Base-by-base conservation (phyloP, 1,139 yeast genomes). In the Fermentozyma sake region DNA sequence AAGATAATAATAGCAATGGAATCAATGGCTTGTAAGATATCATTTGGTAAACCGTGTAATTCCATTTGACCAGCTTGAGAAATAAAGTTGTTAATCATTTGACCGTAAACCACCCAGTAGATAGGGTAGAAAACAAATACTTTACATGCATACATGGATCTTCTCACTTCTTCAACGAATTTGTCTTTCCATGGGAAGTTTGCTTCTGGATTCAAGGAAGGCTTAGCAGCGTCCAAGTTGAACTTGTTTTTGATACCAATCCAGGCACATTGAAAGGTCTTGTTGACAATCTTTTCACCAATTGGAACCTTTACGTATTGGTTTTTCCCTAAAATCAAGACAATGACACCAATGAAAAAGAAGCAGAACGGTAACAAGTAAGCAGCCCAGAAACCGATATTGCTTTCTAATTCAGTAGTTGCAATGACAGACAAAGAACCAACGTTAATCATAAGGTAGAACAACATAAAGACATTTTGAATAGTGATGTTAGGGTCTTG, bases 51-150 rank as follows among this genome's bases (percentile, higher is more conserved):
- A 7, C 76, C 75, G 48, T 76, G 81, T 31, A 67, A 57, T 46
- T 73, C 71, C 82, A 77, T 77, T 45, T 63, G 60, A 32, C 75
- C 82, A 21, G 84, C 83, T 49, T 74, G 82, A 18, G 80, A 68
- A 29, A 76, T 67, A 39, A 78, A 75, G 52, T 77, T 78, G 55
- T 72, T 74, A 32, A 69, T 46, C 80, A 77, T 76, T 55, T 78
- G 83, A 16, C 79, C 79, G 50, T 77, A 77, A 18, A 72, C 78
- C 24, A 77, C 63, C 84, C 84, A 78, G 60, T 72, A 78, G 28
- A 78, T 56, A 18, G 83, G 83, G 55, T 66, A 76, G 55, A 71
- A 72, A 17, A 67, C 46, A 47, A 77, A 78, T 30, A 78, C 81
- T 50, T 72, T 72, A 63, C 84, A 78, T 18, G 80, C 83, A 38